Evolutionary conservation across 345 rosid genomes (phyloP), one percentile per base, ranked within the genome.

Genomic region (Salix viminalis): DNA sequence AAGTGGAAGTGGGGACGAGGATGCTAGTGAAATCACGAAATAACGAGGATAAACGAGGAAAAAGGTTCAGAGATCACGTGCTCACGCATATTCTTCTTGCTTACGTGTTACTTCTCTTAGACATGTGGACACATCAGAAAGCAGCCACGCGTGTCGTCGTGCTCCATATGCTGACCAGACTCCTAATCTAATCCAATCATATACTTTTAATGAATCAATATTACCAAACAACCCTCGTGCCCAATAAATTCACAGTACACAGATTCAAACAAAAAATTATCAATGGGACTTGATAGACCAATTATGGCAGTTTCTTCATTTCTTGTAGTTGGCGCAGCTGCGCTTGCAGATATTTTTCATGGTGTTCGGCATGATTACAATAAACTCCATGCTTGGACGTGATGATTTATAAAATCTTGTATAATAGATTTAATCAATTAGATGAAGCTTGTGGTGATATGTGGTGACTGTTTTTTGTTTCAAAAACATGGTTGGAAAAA

Each of bases 81-180:
- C 1, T 21, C 61, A 6, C 6, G 60, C 42, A 30, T 21, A 42
- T 1, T 7, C n/a, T 32, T 14, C 56, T 3, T 41, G 70, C 46
- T 69, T 46, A 41, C 46, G 66, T 13, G 8, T 7, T 18, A 19
- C 7, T 30, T 1, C 42, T 28, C 6, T 1, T 12, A 4, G 56
- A 56, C 67, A 24, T 56, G 64, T 75, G 64, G 73, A 41, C n/a
- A 32, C 18, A 7, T 39, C 9, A 26, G 26, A 23, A 34, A 6
- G 2, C n/a, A 28, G 13, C 67, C 79, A 56, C 73, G 73, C 73
- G 67, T 68, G 79, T 68, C 32, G 11, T 58, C 19, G n/a, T 68
- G 79, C 58, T 56, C 39, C 73, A 68, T 39, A 68, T 39, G n/a
- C 72, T 18, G 24, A 10, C 21, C 67, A 12, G 67, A 68, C 79